Conservation (phyloP, 163 green algal species). For the Chlamydomonas reinhardtii region DNA sequence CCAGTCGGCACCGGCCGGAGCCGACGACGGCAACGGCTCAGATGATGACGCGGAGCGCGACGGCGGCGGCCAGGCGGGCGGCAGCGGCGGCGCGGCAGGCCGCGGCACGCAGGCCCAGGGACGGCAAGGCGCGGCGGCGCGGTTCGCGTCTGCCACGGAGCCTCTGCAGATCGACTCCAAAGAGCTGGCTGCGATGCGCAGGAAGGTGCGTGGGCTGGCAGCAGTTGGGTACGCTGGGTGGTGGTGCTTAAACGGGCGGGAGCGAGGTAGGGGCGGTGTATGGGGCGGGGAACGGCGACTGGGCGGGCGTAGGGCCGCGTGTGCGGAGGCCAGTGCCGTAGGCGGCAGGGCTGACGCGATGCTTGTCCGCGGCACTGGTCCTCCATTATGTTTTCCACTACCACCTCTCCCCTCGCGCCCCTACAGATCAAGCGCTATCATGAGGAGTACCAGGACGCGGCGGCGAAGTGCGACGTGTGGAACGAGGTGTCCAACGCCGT, state of each 20-base stretch:
- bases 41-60: not conserved
- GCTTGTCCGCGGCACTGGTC: not conserved
- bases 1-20: not conserved
- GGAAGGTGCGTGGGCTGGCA: not conserved
- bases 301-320: too few species aligned
- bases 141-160: not conserved
- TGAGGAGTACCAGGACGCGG: slow-evolving; percentile 25
- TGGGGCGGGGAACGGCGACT: too few species aligned
- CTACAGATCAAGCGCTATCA: slow-evolving; percentile 25
- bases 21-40: too few species aligned
- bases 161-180: not conserved
- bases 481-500: not conserved
- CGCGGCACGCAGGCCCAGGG: not conserved
- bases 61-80: not conserved
- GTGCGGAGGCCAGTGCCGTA: too few species aligned
- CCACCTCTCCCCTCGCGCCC: not conserved
- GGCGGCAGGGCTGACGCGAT: too few species aligned
- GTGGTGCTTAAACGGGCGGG: too few species aligned
- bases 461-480: slow-evolving; percentile 26
- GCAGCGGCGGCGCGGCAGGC: not conserved
- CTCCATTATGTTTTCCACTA: not conserved
- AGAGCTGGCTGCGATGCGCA: slow-evolving; percentile 23
- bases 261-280: too few species aligned
- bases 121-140: not conserved
- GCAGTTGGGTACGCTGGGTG: not conserved